Evolutionary conservation across 2,329 filamentous ascomycete genomes (phyloP).

Genomic region (Corniculantispora saksenae): DNA sequence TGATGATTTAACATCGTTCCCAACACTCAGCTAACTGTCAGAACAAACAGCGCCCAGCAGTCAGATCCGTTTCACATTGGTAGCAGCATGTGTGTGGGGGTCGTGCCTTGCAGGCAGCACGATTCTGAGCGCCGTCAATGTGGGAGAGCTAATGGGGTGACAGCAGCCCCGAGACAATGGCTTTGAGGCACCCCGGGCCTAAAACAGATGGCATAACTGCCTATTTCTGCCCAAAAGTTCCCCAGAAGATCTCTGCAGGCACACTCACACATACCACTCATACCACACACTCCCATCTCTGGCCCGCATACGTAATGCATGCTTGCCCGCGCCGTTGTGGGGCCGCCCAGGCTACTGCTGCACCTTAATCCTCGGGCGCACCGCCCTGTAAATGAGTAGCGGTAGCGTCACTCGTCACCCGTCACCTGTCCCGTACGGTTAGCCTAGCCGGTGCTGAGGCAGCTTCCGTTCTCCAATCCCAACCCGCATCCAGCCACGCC

Average conservation of each 20-base stretch:
- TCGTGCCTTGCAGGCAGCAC: neutral
- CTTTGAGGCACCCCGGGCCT: neutral
- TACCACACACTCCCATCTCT: neutral
- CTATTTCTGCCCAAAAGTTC: neutral
- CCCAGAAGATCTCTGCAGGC: neutral
- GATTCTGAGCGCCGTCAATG: neutral
- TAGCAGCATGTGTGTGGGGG: neutral
- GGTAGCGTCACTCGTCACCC: conserved; percentile 10
- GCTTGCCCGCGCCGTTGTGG: neutral
- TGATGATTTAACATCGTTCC: neutral
- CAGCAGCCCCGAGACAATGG: neutral
- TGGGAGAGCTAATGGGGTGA: neutral
- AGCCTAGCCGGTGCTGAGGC: conserved; percentile 6
- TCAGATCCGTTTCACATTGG: neutral
- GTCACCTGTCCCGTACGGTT: neutral
- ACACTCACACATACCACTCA: neutral
- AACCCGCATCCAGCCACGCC: neutral
- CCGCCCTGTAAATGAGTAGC: neutral
- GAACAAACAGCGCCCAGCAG: neutral
- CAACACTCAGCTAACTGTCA: neutral
- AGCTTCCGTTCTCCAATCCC: conserved; percentile 4
- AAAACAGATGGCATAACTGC: neutral
- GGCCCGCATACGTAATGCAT: neutral
- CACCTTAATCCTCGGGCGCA: neutral
- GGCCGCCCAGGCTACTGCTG: neutral